phyloP scores from a whole-genome alignment of 202 grass and related monocot species.

The Zoysia matrella region DNA sequence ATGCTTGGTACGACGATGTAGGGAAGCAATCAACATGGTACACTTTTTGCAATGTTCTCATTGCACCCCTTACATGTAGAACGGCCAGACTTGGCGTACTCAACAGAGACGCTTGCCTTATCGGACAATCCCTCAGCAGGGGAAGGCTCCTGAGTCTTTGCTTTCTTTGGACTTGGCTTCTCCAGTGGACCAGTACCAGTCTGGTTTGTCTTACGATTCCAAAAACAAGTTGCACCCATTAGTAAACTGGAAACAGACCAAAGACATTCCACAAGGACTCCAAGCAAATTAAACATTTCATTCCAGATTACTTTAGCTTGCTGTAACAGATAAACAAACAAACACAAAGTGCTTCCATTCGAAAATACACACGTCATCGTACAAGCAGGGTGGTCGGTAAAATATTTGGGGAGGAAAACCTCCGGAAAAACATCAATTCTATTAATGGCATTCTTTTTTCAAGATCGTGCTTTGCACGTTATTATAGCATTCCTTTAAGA shows the following conservation, averaged over 20 bases:
- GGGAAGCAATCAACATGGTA: too few species aligned
- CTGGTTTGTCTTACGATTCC: conserved; percentile 12
- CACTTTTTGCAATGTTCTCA: too few species aligned
- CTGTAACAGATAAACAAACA: neutral
- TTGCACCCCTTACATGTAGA: too few species aligned
- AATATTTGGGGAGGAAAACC: neutral
- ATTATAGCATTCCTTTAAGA: neutral
- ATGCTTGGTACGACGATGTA: too few species aligned
- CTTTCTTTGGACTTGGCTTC: conserved; percentile 38
- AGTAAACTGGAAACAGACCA: neutral
- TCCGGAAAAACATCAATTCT: neutral
- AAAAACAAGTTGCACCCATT: neutral
- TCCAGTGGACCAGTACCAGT: neutral
- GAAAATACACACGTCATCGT: neutral
- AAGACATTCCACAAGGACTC: neutral
- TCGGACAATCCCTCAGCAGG: conserved; percentile 8
- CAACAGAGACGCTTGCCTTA: conserved; percentile 19
- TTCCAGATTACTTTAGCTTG: neutral
- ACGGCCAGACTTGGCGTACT: too few species aligned
- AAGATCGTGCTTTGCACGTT: neutral
- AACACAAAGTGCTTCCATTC: neutral
- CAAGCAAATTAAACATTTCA: neutral
- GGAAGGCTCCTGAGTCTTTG: conserved; percentile 6
- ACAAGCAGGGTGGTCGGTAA: neutral
- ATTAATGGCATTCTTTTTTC: neutral